A percentile compares a stretch with the other conserved stretches of the same genome.
phyloP scores from a whole-genome alignment of 2,329 filamentous ascomycete genomes.

The Colletotrichum sojae region DNA sequence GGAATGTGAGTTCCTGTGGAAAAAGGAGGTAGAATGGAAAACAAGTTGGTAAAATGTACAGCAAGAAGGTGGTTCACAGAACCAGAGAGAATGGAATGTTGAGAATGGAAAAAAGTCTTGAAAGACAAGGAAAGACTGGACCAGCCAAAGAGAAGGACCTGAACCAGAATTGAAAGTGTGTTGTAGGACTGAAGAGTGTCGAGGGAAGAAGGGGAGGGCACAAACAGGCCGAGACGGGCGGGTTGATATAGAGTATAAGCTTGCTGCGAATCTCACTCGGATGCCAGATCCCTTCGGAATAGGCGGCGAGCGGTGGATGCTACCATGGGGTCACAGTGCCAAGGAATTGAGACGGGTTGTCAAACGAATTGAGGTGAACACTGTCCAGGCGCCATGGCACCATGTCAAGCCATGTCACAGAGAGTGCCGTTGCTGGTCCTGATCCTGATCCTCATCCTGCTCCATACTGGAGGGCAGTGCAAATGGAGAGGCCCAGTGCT shows the following conservation, averaged over 20 bases:
- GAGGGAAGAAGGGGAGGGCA: conserved; percentile 9
- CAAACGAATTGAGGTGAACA: conserved; percentile 34
- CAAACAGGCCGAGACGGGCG: conserved; percentile 15
- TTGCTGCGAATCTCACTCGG: conserved; percentile 16
- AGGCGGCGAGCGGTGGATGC: conserved; percentile 18
- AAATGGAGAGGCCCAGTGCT: neutral
- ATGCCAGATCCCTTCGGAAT: conserved; percentile 27
- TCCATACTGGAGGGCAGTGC: conserved; percentile 37
- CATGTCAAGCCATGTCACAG: conserved; percentile 39
- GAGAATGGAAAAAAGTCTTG: conserved; percentile 3
- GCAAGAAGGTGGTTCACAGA: conserved; percentile 34
- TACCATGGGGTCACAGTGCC: conserved; percentile 31
- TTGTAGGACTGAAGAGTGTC: conserved; percentile 24
- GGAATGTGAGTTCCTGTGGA: conserved; percentile 2
- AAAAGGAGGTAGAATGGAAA: neutral
- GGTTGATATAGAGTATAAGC: conserved; percentile 38
- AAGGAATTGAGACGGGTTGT: conserved; percentile 40
- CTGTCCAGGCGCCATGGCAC: conserved; percentile 21
- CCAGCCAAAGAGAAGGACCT: conserved; percentile 39
- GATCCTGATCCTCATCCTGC: conserved; percentile 6
- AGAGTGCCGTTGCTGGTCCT: neutral
- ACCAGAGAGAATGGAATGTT: conserved; percentile 31
- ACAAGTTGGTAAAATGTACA: conserved; percentile 1
- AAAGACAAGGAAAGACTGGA: conserved; percentile 31
- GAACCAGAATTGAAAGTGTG: conserved; percentile 26